Base-by-base conservation (phyloP, 2,329 filamentous ascomycete species). In the Zalaria sp. region DNA sequence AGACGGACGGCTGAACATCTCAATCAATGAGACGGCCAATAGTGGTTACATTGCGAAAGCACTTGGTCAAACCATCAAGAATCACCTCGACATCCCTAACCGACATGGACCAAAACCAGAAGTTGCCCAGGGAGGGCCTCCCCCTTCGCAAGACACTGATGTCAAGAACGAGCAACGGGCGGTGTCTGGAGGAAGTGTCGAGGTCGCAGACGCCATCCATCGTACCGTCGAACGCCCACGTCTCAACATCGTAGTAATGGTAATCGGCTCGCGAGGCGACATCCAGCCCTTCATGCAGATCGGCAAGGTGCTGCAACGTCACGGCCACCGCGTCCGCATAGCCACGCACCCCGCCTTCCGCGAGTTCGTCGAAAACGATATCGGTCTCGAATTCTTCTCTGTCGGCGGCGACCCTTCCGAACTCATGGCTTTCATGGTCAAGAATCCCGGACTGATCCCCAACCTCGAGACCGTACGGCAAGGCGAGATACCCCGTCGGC, bases 341-440 rank as follows among this genome's bases (percentile, higher is more conserved):
- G 83, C 83, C 1, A 88, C 83, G 0, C 84, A 89, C 53, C 81
- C 82, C 1, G 77, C 77, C 0, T 89, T 89, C 57, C 77, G 77
- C 38, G 74, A 84, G 0, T 86, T 88, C 51, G 75, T 89, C 1
- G 72, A 84, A 51, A 71, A 79, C 38, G 80, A 86, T 47, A 77
- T 64, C 9, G 80, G 77, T 0, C 67, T 89, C 0, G 83, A 89
- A 51, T 89, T 89, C 62, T 89, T 88, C 60, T 80, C 75, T 2
- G 75, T 88, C 2, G 83, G 83, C 1, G 84, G 84, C 2, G 79
- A 89, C 51, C 84, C 84, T 2, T 76, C 79, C 0, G 82, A 88
- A 58, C 66, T 91, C 1, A 89, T 89, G 84, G 79, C 81, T 0
- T 89, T 87, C 57, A 89, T 91, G 84, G 82, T 88, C 29, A 86